Percentiles rank a stretch among this genome's conserved stretches.
These are phyloP conservation scores for Globisporangium acanthophoron DNA, from an alignment of 352 stramenopile genomes.

Conservation along the genomic window DNA sequence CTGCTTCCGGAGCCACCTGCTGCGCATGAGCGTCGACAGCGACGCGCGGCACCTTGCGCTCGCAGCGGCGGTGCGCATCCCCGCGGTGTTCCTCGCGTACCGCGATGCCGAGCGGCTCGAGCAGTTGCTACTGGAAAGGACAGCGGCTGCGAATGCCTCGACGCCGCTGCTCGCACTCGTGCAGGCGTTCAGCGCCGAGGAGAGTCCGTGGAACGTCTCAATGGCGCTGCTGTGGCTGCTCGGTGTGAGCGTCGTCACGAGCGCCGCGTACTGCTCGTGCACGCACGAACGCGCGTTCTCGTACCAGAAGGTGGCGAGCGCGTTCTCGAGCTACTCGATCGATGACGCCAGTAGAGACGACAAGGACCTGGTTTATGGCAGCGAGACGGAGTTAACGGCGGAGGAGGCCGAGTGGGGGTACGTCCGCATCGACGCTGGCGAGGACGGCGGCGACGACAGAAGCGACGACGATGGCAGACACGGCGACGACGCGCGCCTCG, in stretches of 20 bases:
- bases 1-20: slow-evolving; percentile 40
- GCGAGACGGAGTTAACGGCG: not conserved
- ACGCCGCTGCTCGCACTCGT: slow-evolving; percentile 8
- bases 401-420: slow-evolving; percentile 13
- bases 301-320: slow-evolving; percentile 37
- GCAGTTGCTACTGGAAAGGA: slow-evolving; percentile 9
- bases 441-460: not conserved
- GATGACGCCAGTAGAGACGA: slow-evolving; percentile 1
- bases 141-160: not conserved
- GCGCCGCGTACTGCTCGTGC: slow-evolving; percentile 45
- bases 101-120: slow-evolving; percentile 32
- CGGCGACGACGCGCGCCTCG: slow-evolving; percentile 17
- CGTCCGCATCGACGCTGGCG: slow-evolving; percentile 24
- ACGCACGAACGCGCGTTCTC: slow-evolving; percentile 43
- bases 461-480: not conserved
- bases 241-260: slow-evolving; percentile 38
- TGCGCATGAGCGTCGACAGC: slow-evolving; percentile 28
- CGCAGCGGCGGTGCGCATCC: slow-evolving; percentile 14
- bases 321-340: slow-evolving; percentile 4
- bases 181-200: slow-evolving; percentile 30
- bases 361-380: not conserved
- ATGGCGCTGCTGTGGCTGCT: slow-evolving; percentile 64
- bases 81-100: slow-evolving; percentile 35
- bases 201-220: slow-evolving; percentile 57
- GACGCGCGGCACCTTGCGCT: slow-evolving; percentile 1